Conservation (phyloP, 1,139 yeast genomes). For the Yamadazyma triangularis region DNA sequence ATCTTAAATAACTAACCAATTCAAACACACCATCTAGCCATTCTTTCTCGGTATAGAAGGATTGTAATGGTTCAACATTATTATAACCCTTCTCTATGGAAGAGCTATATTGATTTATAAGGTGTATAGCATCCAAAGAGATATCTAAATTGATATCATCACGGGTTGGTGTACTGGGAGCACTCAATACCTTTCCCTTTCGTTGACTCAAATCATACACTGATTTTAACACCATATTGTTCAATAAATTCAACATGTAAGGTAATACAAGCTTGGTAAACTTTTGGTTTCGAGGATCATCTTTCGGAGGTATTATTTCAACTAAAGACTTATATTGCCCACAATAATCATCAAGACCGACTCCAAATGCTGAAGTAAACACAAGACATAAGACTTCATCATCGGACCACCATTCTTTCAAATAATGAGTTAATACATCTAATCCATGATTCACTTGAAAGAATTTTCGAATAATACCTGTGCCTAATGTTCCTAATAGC, state of each 20-base stretch:
- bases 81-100: conserved; percentile 28
- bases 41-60: conserved; percentile 23
- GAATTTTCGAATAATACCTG: conserved; percentile 45
- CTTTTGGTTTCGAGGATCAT: conserved; percentile 1
- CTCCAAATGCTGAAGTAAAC: conserved; percentile 39
- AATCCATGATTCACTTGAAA: conserved; percentile 51
- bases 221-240: conserved; percentile 36
- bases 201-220: conserved; percentile 27
- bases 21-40: conserved; percentile 42
- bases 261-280: conserved; percentile 29
- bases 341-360: conserved; percentile 14
- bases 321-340: conserved; percentile 7
- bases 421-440: conserved; percentile 43
- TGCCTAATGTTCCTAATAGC: conserved; percentile 44
- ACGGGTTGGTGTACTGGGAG: conserved; percentile 28
- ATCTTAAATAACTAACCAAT: conserved; percentile 29
- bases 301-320: conserved; percentile 5
- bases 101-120: conserved; percentile 30
- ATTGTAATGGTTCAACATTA: conserved; percentile 16
- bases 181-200: conserved; percentile 36
- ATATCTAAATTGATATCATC: conserved; percentile 18
- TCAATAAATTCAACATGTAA: conserved; percentile 35
- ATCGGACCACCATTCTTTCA: conserved; percentile 45
- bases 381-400: conserved; percentile 30
- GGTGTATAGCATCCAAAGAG: conserved; percentile 29